Conservation (phyloP, 2,329 filamentous ascomycete genomes). For the Pyrenophora seminiperda region DNA sequence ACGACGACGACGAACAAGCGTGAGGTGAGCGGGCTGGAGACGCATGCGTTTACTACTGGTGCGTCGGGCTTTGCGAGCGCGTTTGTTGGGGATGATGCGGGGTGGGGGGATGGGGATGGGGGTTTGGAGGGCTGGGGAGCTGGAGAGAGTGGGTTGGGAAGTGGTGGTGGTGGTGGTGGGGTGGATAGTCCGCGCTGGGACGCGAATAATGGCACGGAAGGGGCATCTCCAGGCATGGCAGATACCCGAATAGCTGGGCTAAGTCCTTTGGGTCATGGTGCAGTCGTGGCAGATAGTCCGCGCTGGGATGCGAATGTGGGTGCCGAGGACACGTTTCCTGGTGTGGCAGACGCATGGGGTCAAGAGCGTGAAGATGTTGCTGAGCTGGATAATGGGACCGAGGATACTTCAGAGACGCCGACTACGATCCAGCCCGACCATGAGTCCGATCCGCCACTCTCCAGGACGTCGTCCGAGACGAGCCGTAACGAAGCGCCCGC, state of each 20-base stretch:
- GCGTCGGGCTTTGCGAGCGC: constrained; percentile 33
- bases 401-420: constrained; percentile 40
- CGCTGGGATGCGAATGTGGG: constrained; percentile 11
- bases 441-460: constrained; percentile 41
- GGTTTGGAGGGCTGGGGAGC: constrained; percentile 41
- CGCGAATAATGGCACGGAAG: too few relatives aligned
- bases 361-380: constrained; percentile 13
- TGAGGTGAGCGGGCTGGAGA: constrained; percentile 29
- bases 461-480: constrained; percentile 44
- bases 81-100: constrained; percentile 46
- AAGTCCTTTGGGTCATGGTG: not conserved
- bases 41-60: constrained; percentile 17
- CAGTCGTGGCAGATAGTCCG: not conserved
- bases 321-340: not conserved
- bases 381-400: constrained; percentile 25
- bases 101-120: constrained; percentile 44
- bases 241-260: constrained; percentile 4
- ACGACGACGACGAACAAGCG: constrained; percentile 35
- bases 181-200: too few relatives aligned
- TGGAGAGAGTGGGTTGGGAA: too few relatives aligned
- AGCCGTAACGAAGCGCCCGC: constrained; percentile 38
- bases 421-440: constrained; percentile 43
- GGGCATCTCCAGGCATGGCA: too few relatives aligned
- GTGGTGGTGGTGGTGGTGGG: too few relatives aligned
- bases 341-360: constrained; percentile 18